phyloP scores from a whole-genome alignment of 148 eudicot species.

The Vaccinium darrowii region DNA sequence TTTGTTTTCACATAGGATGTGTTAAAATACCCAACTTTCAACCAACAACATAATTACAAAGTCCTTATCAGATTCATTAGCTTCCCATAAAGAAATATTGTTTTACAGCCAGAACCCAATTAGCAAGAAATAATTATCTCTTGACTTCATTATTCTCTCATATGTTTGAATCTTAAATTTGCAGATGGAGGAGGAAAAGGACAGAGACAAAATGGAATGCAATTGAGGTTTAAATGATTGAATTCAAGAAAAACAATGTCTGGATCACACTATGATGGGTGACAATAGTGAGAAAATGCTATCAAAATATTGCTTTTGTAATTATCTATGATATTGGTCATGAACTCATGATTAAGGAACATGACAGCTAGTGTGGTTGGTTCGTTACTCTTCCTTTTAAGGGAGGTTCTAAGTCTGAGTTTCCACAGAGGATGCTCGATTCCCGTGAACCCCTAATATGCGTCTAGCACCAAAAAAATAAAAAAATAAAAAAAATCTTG shows the following conservation, averaged over 20 bases:
- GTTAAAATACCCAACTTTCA: not conserved
- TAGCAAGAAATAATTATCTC: not conserved
- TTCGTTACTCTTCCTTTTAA: too few relatives aligned
- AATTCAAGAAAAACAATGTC: slow-evolving; percentile 6
- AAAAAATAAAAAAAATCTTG: too few relatives aligned
- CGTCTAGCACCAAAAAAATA: too few relatives aligned
- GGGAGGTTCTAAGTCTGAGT: too few relatives aligned
- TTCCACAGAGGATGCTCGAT: too few relatives aligned
- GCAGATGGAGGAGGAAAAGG: not conserved
- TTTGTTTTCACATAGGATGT: not conserved
- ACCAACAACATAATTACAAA: not conserved
- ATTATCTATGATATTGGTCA: not conserved
- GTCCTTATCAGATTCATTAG: not conserved
- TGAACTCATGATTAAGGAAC: not conserved
- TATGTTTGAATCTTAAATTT: too few relatives aligned
- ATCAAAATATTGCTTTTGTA: not conserved
- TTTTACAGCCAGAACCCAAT: not conserved
- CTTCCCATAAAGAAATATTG: not conserved
- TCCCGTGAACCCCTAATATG: too few relatives aligned
- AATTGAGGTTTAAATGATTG: slow-evolving; percentile 9
- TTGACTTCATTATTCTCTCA: not conserved
- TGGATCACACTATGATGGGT: not conserved
- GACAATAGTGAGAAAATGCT: not conserved
- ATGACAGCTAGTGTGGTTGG: too few relatives aligned
- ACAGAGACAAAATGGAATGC: not conserved